These are phyloP conservation scores for Aphanomyces cochlioides DNA, from an alignment of 352 stramenopile genomes.

Conservation along the genomic window DNA sequence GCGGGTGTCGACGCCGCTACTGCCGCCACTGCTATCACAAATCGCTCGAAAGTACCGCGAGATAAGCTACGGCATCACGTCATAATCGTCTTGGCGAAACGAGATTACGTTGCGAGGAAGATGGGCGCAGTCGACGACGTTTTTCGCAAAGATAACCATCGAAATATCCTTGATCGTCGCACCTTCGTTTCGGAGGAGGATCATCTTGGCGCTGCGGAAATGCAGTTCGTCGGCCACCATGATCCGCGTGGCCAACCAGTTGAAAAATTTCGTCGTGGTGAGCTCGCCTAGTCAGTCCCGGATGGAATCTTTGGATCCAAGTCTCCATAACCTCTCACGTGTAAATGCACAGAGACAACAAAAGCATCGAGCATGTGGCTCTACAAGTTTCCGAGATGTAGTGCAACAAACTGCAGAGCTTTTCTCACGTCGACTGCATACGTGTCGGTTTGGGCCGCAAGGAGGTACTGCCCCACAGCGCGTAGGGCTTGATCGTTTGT, in stretches of 20 bases:
- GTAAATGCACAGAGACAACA: slow-evolving; percentile 14
- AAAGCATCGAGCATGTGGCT: slow-evolving; percentile 10
- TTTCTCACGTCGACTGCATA: background rate
- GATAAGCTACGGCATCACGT: slow-evolving; percentile 7
- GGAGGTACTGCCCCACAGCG: slow-evolving; percentile 12
- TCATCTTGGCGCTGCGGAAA: background rate
- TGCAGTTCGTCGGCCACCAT: slow-evolving; percentile 23
- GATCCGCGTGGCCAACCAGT: slow-evolving; percentile 30
- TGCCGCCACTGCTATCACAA: background rate
- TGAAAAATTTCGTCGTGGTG: slow-evolving; percentile 17
- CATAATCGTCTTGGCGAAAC: background rate
- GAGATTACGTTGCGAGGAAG: slow-evolving; percentile 5
- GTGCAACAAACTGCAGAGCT: background rate
- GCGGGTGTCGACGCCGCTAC: too few species aligned
- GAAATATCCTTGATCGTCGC: background rate
- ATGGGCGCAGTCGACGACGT: slow-evolving; percentile 22
- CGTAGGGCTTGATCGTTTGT: slow-evolving; percentile 15
- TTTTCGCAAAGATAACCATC: background rate
- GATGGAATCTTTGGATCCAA: background rate
- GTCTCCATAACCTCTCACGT: slow-evolving; percentile 4
- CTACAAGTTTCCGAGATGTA: background rate
- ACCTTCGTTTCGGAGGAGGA: slow-evolving; percentile 8
- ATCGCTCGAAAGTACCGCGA: background rate
- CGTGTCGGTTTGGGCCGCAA: background rate
- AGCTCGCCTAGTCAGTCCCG: background rate